Evolutionary conservation across 495 filamentous ascomycete species (phyloP).

Genomic region (Hyaloscypha bicolor): DNA sequence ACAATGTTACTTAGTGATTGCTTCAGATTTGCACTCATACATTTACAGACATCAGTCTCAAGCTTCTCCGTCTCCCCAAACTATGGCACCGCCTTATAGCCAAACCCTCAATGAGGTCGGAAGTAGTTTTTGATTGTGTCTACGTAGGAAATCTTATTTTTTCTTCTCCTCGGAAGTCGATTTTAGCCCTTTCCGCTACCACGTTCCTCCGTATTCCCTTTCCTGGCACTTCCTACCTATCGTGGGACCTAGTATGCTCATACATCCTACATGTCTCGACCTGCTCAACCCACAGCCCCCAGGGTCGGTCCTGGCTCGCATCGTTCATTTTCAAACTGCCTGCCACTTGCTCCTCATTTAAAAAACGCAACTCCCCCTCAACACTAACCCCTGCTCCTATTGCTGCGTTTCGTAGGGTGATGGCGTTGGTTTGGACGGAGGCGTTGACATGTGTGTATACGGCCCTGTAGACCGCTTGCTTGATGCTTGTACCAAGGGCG

Average conservation of each 20-base stretch:
- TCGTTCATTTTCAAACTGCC: constrained; percentile 31
- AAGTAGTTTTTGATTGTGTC: too few relatives aligned
- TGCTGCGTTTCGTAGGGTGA: constrained; percentile 27
- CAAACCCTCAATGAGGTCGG: too few relatives aligned
- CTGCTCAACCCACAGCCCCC: constrained; percentile 47
- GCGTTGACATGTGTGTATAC: constrained; percentile 53
- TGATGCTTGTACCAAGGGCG: constrained; percentile 38
- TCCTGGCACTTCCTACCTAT: too few relatives aligned
- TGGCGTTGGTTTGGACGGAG: constrained; percentile 39
- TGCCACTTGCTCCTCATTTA: constrained; percentile 36
- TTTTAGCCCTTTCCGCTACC: too few relatives aligned
- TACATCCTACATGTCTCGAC: constrained; percentile 41
- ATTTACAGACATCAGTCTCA: background rate
- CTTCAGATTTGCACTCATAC: too few relatives aligned
- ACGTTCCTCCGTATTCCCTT: too few relatives aligned
- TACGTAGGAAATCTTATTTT: too few relatives aligned
- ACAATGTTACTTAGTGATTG: too few relatives aligned
- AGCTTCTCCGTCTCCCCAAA: background rate
- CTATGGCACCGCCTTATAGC: too few relatives aligned
- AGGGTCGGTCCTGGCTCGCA: constrained; percentile 36
- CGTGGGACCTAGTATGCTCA: background rate
- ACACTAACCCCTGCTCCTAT: background rate
- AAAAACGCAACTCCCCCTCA: constrained; percentile 15
- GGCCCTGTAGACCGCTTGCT: constrained; percentile 43
- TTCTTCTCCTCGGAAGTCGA: too few relatives aligned